Evolutionary conservation across 2,329 filamentous ascomycete genomes (phyloP), one percentile per base, ranked within the genome.

Genomic region (Sclerotinia sclerotiorum): DNA sequence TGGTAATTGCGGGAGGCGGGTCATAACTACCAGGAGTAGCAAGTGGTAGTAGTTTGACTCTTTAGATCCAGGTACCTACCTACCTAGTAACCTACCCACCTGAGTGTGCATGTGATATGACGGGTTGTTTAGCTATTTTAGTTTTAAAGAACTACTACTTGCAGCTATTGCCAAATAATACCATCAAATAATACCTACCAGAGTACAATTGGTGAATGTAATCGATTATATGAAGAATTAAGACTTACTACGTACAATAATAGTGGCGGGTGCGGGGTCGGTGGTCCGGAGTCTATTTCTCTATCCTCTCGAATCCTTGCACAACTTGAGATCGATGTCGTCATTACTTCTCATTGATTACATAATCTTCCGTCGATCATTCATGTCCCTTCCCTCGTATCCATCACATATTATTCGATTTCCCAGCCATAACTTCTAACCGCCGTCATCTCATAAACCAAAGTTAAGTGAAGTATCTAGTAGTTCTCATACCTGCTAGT

Each of bases 311-410:
- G 2, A 17, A 52, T 52, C 51, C 51, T 5, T 32, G 51, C 19
- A 27, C 11, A 21, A 19, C 17, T 29, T 3, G 4, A 49, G 54
- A 19, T 56, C 11, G 19, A 61, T 61, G 44, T 61, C 58, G 58
- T 61, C 58, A 60, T 44, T 48, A 60, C 24, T 46, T 11, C 1
- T 15, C 1, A 2, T 32, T 29, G 2, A 24, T 35, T 49, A 62
- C 35, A 46, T 62, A 62, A 62, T 35, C 58, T 19, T 29, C 44
- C 27, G 24, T 49, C 32, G 44, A 61, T 61, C 11, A 39, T 11
- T 61, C 11, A 39, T 11, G 27, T 49, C 17, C 42, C 6, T n/a
- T n/a, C n/a, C 17, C 7, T 46, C 39, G 6, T 21, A 24, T 29
- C 55, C 8, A n/a, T 7, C 35, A 15, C 57, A 60, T 29, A 15